A percentile compares a stretch with the other conserved stretches of the same genome.
These are phyloP conservation scores for Pseudisothecium myosuroides DNA, from an alignment of 225 moss, liverwort and hornwort genomes.

Conservation along the genomic window DNA sequence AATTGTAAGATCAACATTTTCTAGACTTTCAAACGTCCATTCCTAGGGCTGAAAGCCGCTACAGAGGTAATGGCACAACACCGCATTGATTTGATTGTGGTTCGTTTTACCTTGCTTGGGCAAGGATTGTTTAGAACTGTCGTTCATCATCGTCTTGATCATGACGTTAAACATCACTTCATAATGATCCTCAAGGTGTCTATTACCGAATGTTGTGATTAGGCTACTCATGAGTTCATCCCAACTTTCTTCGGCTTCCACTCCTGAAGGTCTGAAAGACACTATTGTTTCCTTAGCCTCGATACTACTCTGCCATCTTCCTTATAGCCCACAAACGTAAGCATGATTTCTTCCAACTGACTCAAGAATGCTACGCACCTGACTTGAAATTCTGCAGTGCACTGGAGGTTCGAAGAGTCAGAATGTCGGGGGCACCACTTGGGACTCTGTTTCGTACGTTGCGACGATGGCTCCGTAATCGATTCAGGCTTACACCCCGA, in stretches of 20 bases:
- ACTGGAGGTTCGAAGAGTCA: slow-evolving; percentile 92
- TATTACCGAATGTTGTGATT: neutral
- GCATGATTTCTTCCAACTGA: neutral
- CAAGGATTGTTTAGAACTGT: neutral
- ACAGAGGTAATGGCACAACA: no score
- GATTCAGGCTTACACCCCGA: slow-evolving; percentile 45
- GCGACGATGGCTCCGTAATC: slow-evolving; percentile 64
- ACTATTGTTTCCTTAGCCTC: neutral
- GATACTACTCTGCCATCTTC: neutral
- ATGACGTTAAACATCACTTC: neutral
- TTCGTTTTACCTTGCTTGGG: neutral
- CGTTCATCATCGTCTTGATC: neutral
- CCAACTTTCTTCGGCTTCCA: neutral
- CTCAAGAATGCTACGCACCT: neutral
- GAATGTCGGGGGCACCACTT: slow-evolving; percentile 39
- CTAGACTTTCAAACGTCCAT: neutral
- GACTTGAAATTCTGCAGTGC: slow-evolving; percentile 26
- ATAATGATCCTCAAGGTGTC: neutral
- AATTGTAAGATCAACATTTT: neutral
- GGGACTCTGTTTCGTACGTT: slow-evolving; percentile 80
- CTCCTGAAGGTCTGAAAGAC: neutral
- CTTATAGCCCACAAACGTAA: neutral
- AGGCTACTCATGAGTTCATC: neutral
- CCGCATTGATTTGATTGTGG: neutral
- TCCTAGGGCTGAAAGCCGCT: neutral